Percentiles rank a stretch among this genome's conserved stretches.
phyloP scores from a whole-genome alignment of 1,284 basidiomycete genomes.

The Cutaneotrichosporon daszewskae region DNA sequence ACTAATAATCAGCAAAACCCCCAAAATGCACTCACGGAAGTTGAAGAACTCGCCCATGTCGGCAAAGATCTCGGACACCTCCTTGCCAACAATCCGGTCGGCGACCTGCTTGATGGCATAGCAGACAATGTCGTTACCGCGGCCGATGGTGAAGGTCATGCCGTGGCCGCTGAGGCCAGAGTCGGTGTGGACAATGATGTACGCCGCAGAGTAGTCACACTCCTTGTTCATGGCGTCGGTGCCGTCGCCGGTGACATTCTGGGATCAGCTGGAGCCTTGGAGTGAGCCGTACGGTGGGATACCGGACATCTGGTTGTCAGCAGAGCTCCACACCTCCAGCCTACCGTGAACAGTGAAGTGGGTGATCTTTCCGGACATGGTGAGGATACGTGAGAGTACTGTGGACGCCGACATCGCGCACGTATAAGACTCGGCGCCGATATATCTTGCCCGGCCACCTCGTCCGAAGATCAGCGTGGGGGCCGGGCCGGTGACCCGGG shows the following conservation, averaged over 20 bases:
- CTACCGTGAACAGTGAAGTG: conserved; percentile 46
- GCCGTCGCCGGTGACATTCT: conserved; percentile 68
- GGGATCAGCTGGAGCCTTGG: conserved; percentile 23
- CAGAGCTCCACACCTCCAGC: not conserved
- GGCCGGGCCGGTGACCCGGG: too few species aligned
- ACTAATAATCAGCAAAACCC: conserved; percentile 44
- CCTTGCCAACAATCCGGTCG: conserved; percentile 73
- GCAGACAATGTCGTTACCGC: conserved; percentile 90
- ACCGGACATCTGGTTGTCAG: conserved; percentile 61
- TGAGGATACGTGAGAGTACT: too few species aligned
- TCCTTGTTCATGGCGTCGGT: conserved; percentile 90
- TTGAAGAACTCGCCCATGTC: conserved; percentile 67
- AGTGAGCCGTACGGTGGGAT: conserved; percentile 63
- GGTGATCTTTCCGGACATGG: conserved; percentile 38
- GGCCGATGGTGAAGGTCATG: conserved; percentile 96
- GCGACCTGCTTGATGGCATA: conserved; percentile 72
- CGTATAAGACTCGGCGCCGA: too few species aligned
- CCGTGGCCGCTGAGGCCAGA: conserved; percentile 71
- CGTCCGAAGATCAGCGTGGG: too few species aligned
- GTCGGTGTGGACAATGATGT: conserved; percentile 67
- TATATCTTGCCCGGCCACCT: too few species aligned
- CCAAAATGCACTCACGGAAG: conserved; percentile 33
- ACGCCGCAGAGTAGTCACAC: conserved; percentile 92
- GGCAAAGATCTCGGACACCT: conserved; percentile 71
- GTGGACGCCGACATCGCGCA: too few species aligned